Base-by-base conservation (phyloP, 352 stramenopile genomes). In the Globisporangium cederbergense region DNA sequence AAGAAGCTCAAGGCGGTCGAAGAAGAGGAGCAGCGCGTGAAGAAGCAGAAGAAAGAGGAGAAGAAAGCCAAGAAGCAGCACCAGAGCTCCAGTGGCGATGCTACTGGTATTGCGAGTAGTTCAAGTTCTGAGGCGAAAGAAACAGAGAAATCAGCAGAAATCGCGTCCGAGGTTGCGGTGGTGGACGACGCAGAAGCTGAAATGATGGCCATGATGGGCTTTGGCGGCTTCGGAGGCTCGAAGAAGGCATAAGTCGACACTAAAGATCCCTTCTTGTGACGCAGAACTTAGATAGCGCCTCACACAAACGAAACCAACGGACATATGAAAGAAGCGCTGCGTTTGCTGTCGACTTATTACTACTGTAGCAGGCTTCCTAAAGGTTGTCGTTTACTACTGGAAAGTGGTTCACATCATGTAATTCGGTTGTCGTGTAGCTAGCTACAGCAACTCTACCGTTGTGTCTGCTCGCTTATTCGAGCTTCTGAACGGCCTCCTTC, bases 171-270 rank as follows among this genome's bases (percentile, higher is more conserved):
- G 2, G 6, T 22, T 11, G 45, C 50, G 6, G 56, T 55, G 10
- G 65, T 58, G 45, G 25, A 47, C 53, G 80, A 81, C n/a, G 73
- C 75, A 4, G 87, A 97, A 30, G 82, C 83, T 5, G 86, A 83
- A 38, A 96, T 97, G 88, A 94, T 93, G 83, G 86, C 89, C 20
- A 89, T 97, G 82, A 97, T 97, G 91, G 90, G 90, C 34, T 97
- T 97, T 59, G 78, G 76, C 1, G 87, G 88, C 45, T 97, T 97
- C 61, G 79, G 84, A 28, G 78, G 84, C 38, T 91, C 84, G 9
- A 96, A 93, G 46, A 89, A 90, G 63, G 52, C 52, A 46, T 58
- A 58, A n/a, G 32, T 18, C 8, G 36, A 25, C 22, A 16, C 28
- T 5, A 40, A 25, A 25, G n/a, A 14, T 20, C n/a, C 20, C 30